Evolutionary conservation across 192 early-diverging fungal species (phyloP).

Genomic region (Backusella mclennaniae): DNA sequence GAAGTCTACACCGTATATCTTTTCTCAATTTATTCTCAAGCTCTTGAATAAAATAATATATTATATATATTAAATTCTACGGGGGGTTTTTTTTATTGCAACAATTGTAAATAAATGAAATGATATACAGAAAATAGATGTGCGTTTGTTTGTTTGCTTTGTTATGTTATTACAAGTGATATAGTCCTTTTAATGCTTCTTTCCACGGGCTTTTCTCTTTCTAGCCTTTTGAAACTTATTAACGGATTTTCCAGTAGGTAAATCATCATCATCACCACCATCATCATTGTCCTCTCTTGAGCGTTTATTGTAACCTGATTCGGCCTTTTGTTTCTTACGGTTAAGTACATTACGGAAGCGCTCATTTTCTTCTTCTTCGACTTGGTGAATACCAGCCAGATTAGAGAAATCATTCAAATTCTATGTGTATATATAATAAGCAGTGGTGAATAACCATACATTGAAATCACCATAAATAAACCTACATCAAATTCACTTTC

Average conservation of each 20-base stretch:
- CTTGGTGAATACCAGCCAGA: conserved; percentile 46
- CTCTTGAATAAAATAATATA: neutral
- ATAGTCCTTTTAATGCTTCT: neutral
- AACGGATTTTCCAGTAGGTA: neutral
- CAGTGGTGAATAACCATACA: neutral
- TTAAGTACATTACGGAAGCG: conserved; percentile 45
- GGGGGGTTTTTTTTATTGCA: neutral
- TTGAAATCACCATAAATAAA: neutral
- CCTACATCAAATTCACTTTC: conserved; percentile 84
- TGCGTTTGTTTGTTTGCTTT: neutral
- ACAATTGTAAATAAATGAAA: conserved; percentile 1
- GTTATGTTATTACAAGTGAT: neutral
- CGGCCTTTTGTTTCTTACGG: conserved; percentile 40
- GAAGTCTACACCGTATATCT: no score
- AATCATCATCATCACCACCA: neutral
- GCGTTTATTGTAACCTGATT: conserved; percentile 32
- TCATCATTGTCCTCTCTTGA: neutral
- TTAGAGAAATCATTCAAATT: conserved; percentile 58
- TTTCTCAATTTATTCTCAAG: no score
- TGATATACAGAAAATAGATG: neutral
- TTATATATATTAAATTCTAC: neutral
- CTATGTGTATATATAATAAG: conserved; percentile 23
- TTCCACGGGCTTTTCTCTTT: neutral
- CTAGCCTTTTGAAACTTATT: neutral
- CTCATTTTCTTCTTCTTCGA: conserved; percentile 45